Evolutionary conservation across 2,329 filamentous ascomycete species (phyloP), one percentile per base, ranked within the genome.

Genomic region (Talaromyces sp.): DNA sequence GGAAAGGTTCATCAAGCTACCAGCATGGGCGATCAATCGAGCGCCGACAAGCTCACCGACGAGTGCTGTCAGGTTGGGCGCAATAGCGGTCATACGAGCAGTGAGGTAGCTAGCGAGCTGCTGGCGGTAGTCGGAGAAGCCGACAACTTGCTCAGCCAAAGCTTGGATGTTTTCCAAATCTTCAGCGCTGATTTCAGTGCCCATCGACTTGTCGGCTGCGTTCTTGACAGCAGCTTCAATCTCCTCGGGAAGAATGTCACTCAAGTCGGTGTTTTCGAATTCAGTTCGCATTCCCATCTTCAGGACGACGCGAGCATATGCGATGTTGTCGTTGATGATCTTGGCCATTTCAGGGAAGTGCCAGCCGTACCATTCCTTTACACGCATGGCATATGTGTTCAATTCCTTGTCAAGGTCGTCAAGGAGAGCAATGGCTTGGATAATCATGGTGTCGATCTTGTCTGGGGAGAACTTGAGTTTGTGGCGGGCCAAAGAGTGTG

Each of bases 331-430:
- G 79, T 96, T 96, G 71, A 97, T 85, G 75, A 98, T 97, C 82
- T 93, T 94, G 75, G 92, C 93, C 85, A 99, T 88, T 83, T 99
- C 95, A 47, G 95, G 95, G 84, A 98, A 99, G 81, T 98, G 95
- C 95, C 95, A 99, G 74, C 95, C 95, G 77, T 99, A 99, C 95
- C 95, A 99, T 81, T 99, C 95, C 88, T 98, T 98, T 68, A 97
- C 93, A 78, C 95, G 87, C 95, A 99, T 99, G 69, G 95, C 94
- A 76, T 97, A 98, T 72, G 92, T 95, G 84, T 99, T 99, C 69
- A 99, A 84, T 81, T 99, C 95, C 85, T 99, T 99, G 83, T 99
- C 95, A 67, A 99, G 83, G 70, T 99, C 95, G 76, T 99, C 95
- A 56, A 99, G 85, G 60, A 97, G 87, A 69, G 90, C 90, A 76